Evolutionary conservation across 1,284 basidiomycete species (phyloP).

Genomic region (Mrakiaceae sp.): DNA sequence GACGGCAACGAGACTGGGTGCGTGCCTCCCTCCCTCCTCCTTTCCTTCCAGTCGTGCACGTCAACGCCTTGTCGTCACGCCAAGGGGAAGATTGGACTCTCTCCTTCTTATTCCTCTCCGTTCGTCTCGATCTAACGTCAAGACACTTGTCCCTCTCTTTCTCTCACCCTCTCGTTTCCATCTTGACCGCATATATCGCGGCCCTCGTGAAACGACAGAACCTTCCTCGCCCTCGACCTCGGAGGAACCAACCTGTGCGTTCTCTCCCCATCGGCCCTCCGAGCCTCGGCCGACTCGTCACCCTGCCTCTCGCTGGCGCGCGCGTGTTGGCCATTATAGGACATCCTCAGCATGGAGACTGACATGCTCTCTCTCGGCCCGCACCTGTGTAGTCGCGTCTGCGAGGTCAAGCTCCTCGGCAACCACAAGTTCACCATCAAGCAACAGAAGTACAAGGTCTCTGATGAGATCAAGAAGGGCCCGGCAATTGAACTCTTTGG

Average conservation of each 20-base stretch:
- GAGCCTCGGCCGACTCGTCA: not conserved
- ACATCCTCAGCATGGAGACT: not conserved
- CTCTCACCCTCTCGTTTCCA: slow-evolving; percentile 15
- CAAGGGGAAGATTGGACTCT: not conserved
- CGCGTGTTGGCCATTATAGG: no score
- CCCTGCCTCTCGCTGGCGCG: no score
- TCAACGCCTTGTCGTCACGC: not conserved
- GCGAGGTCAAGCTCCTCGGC: slow-evolving; percentile 81
- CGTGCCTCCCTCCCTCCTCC: slow-evolving; percentile 27
- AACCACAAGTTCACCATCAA: slow-evolving; percentile 76
- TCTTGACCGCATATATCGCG: no score
- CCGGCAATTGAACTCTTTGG: slow-evolving; percentile 73
- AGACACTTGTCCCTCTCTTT: slow-evolving; percentile 22
- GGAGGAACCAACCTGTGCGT: slow-evolving; percentile 88
- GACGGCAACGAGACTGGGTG: slow-evolving; percentile 83
- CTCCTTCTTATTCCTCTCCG: not conserved
- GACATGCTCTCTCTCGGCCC: not conserved
- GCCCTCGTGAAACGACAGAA: slow-evolving; percentile 40
- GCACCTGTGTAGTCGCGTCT: slow-evolving; percentile 57
- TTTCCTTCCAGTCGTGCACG: not conserved
- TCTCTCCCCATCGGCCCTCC: slow-evolving; percentile 10
- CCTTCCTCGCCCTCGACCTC: slow-evolving; percentile 85
- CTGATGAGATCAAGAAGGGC: slow-evolving; percentile 77
- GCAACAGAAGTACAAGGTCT: slow-evolving; percentile 90
- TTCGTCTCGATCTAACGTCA: not conserved